Evolutionary conservation across 2,329 filamentous ascomycete species (phyloP), one percentile per base, ranked within the genome.

Genomic region (Aspergillus vadensis): DNA sequence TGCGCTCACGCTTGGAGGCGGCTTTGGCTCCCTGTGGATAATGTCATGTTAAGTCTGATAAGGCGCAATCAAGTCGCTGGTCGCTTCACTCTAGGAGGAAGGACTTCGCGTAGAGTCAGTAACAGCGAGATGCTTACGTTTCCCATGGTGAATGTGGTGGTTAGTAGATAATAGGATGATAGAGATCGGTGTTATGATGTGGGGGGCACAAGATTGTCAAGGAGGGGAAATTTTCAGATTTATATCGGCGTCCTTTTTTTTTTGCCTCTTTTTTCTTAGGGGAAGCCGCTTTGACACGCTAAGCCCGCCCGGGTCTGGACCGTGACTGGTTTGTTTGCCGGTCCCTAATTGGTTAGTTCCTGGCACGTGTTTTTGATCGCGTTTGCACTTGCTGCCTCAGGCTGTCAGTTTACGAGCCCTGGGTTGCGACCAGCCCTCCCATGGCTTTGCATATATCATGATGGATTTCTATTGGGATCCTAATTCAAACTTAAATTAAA

Each of bases 1-100:
- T 87, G 78, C 88, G 88, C 76, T 90, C 89, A 67, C 89, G 88
- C 85, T 90, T 90, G 79, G 88, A 85, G 74, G 83, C 81, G 74
- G 87, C 86, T 77, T 86, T 88, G 76, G 85, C 85, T 80, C 87
- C 87, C 70, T 73, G 52, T 63, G 43, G 17, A 39, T 21, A 56
- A 27, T 55, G 62, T n/a, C 23, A 15, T 53, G 43, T 36, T 61
- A 32, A 57, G 61, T 58, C 23, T 56, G 17, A 17, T 52, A 32
- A 36, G 38, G 21, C 15, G 38, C 36, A 25, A 36, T 52, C 51
- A 53, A 43, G 32, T 32, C 17, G 43, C 15, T 15, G 14, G 23
- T 57, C 55, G 14, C 43, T 25, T 57, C 44, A 49, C 53, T 21
- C 30, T 10, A 21, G 19, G 36, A 39, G 15, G 48, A 56, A 49